phyloP scores from a whole-genome alignment of 768 basidiomycete genomes.

The Mycena olivaceomarginata region DNA sequence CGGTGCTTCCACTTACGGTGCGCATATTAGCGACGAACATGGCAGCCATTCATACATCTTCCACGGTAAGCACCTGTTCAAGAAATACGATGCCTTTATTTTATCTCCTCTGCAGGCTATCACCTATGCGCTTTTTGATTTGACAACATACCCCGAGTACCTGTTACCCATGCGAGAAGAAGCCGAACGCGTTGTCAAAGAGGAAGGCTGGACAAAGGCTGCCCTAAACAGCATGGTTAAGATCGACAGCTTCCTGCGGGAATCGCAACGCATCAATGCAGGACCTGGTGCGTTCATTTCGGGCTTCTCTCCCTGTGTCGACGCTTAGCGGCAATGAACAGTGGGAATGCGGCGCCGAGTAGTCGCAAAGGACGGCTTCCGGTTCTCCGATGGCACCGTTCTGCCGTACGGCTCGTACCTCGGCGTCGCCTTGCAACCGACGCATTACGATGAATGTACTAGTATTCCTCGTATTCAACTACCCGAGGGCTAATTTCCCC shows the following conservation, averaged over 20 bases:
- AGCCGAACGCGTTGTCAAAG: conserved; percentile 73
- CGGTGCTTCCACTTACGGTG: conserved; percentile 35
- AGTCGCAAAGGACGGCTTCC: conserved; percentile 27
- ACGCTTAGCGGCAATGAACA: not conserved
- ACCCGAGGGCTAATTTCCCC: conserved; percentile 37
- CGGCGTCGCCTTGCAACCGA: conserved; percentile 44
- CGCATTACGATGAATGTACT: conserved; percentile 48
- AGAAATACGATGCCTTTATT: too few relatives aligned
- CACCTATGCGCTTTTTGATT: conserved; percentile 56
- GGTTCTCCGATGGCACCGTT: conserved; percentile 56
- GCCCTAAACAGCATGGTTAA: conserved; percentile 61
- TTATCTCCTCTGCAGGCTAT: conserved; percentile 49
- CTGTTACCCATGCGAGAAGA: conserved; percentile 63
- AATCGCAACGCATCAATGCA: conserved; percentile 48
- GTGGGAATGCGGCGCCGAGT: conserved; percentile 53
- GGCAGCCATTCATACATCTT: conserved; percentile 56
- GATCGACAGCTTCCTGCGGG: conserved; percentile 57
- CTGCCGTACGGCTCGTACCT: conserved; percentile 54
- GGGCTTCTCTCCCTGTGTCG: too few relatives aligned
- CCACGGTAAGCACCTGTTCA: conserved; percentile 50
- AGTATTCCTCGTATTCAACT: not conserved
- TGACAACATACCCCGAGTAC: conserved; percentile 57
- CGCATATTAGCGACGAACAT: conserved; percentile 57
- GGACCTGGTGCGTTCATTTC: conserved; percentile 37
- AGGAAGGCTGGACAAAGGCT: conserved; percentile 65